Percentiles rank a stretch among this genome's conserved stretches.
Conservation (phyloP, 495 filamentous ascomycete genomes). For the Trichocladium uniseriatum region DNA sequence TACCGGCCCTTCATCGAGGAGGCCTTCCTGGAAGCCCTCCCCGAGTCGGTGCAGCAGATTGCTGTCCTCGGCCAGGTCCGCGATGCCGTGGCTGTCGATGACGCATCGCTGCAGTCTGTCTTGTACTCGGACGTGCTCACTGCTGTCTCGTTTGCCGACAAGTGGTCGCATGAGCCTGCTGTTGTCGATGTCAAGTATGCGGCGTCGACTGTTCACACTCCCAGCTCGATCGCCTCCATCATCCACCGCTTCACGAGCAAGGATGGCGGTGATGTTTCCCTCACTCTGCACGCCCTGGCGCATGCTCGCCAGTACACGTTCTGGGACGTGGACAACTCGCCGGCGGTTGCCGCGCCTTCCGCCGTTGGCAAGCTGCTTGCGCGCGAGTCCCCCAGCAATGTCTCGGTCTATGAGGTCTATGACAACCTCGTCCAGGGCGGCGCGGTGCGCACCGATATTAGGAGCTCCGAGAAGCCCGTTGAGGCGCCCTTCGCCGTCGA, state of each 20-base stretch:
- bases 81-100: constrained; percentile 46
- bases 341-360: constrained; percentile 51
- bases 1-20: constrained; percentile 94
- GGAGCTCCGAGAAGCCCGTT: constrained; percentile 68
- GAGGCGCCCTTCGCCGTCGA: constrained; percentile 76
- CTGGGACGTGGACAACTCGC: constrained; percentile 81
- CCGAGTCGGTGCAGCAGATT: constrained; percentile 61
- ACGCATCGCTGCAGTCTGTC: constrained; percentile 64
- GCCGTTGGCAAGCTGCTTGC: constrained; percentile 65
- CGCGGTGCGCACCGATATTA: constrained; percentile 71
- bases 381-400: constrained; percentile 62
- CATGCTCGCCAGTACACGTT: constrained; percentile 75
- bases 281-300: constrained; percentile 29
- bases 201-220: constrained; percentile 69
- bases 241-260: constrained; percentile 59
- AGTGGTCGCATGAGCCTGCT: constrained; percentile 47
- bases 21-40: constrained; percentile 74
- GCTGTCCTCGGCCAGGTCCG: constrained; percentile 56
- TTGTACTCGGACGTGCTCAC: constrained; percentile 85
- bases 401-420: constrained; percentile 62
- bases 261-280: constrained; percentile 45
- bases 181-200: constrained; percentile 84
- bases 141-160: constrained; percentile 66
- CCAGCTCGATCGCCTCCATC: constrained; percentile 48
- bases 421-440: constrained; percentile 89